Evolutionary conservation across 257 asterid genomes (phyloP).

Genomic region (Leonotis leonurus): DNA sequence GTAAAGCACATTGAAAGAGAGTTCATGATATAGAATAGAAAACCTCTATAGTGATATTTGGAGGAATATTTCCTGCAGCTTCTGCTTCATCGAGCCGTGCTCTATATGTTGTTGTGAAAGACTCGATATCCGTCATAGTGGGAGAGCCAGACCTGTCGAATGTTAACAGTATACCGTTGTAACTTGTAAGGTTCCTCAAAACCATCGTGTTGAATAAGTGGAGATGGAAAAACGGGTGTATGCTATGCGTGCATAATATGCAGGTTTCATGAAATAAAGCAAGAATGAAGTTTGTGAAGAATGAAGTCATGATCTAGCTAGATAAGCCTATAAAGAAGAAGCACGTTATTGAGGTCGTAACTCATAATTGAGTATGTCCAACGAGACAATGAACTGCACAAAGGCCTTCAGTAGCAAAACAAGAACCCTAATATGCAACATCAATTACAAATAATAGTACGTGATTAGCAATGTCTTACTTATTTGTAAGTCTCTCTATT

Average conservation of each 20-base stretch:
- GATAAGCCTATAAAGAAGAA: not conserved
- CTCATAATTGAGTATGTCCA: not conserved
- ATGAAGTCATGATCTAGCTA: not conserved
- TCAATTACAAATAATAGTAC: not conserved
- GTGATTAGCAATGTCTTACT: slow-evolving; percentile 36
- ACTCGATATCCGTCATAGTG: slow-evolving; percentile 65
- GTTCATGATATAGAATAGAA: too few species aligned
- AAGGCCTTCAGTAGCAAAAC: not conserved
- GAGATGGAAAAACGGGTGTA: not conserved
- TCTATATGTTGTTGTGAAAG: slow-evolving; percentile 56
- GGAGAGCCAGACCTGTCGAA: slow-evolving; percentile 87
- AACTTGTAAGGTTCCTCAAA: not conserved
- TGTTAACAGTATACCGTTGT: slow-evolving; percentile 1
- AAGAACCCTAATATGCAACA: not conserved
- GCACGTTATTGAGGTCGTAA: not conserved
- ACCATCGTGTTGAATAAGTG: not conserved
- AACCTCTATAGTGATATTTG: slow-evolving; percentile 63
- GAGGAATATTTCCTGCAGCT: slow-evolving; percentile 55
- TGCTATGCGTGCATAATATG: not conserved
- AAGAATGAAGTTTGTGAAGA: not conserved
- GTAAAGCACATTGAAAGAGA: too few species aligned
- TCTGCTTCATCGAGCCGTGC: slow-evolving; percentile 68
- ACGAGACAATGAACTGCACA: not conserved
- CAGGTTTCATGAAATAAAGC: not conserved
- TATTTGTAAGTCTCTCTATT: slow-evolving; percentile 73